Conservation (phyloP, 2,329 filamentous ascomycete species). For the Zarea fungicola region DNA sequence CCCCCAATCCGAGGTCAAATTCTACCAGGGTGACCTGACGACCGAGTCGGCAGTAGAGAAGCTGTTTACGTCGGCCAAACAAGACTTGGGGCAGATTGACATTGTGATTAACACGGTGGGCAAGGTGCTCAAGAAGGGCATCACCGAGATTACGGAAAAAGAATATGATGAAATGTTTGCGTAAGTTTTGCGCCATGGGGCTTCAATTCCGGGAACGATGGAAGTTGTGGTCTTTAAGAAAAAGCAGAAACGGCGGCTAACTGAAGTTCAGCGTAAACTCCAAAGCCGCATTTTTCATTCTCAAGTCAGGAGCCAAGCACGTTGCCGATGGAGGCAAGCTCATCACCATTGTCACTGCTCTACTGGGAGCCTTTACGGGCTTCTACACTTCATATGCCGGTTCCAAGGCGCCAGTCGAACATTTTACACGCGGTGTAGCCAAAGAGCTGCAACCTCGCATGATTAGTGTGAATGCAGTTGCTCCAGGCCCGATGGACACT, state of each 20-base stretch:
- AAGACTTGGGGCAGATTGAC: slow-evolving; percentile 40
- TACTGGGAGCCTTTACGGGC: slow-evolving; percentile 41
- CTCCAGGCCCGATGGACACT: slow-evolving; percentile 35
- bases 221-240: no score
- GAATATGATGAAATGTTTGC: slow-evolving; percentile 45
- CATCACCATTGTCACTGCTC: slow-evolving; percentile 39
- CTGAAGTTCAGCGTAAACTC: slow-evolving; percentile 34
- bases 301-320: slow-evolving; percentile 37
- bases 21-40: slow-evolving; percentile 40
- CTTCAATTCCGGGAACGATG: no score
- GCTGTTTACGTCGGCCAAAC: slow-evolving; percentile 34
- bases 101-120: slow-evolving; percentile 47
- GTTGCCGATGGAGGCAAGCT: slow-evolving; percentile 41
- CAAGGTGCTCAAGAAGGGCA: slow-evolving; percentile 43
- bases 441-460: slow-evolving; percentile 28
- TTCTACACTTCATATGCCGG: slow-evolving; percentile 42
- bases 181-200: no score
- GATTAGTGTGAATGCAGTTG: slow-evolving; percentile 32
- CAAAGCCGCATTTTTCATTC: slow-evolving; percentile 40
- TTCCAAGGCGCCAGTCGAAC: slow-evolving; percentile 35
- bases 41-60: slow-evolving; percentile 32
- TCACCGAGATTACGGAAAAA: slow-evolving; percentile 36
- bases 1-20: slow-evolving; percentile 28
- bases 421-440: slow-evolving; percentile 31
- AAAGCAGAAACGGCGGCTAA: neutral